Conservation (phyloP, 2,329 filamentous ascomycete species). For the Cercospora citrullina region DNA sequence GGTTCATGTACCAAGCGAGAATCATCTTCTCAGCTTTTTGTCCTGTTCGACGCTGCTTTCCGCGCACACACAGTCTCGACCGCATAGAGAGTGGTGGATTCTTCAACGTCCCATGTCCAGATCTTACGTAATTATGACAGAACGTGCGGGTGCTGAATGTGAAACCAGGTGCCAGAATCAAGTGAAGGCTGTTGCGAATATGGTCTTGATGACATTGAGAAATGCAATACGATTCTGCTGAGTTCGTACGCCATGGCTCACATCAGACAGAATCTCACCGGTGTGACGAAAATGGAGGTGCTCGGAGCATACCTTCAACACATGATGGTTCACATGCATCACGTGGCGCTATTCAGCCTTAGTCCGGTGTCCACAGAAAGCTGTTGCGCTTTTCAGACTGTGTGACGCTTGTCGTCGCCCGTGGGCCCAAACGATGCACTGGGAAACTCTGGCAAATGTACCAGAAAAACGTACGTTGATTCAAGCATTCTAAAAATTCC, state of each 20-base stretch:
- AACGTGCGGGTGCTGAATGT: not conserved
- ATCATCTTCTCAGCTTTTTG: not conserved
- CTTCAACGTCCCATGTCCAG: not conserved
- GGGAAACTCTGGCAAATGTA: not conserved
- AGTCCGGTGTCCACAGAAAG: not conserved
- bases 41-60: not conserved
- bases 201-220: not conserved
- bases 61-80: not conserved
- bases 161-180: not conserved
- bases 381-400: not conserved
- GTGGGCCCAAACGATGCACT: not conserved
- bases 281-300: not conserved
- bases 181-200: not conserved
- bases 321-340: not conserved
- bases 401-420: not conserved
- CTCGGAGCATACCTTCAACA: not conserved
- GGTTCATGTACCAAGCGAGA: not conserved
- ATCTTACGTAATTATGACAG: not conserved
- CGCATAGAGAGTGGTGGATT: not conserved
- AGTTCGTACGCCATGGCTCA: not conserved
- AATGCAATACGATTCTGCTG: not conserved
- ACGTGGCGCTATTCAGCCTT: not conserved
- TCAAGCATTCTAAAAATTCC: not conserved
- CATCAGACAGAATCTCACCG: not conserved
- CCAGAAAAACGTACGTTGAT: not conserved